Evolutionary conservation across 441 rosid genomes (phyloP), one percentile per base, ranked within the genome.

Genomic region (Sinapis alba): DNA sequence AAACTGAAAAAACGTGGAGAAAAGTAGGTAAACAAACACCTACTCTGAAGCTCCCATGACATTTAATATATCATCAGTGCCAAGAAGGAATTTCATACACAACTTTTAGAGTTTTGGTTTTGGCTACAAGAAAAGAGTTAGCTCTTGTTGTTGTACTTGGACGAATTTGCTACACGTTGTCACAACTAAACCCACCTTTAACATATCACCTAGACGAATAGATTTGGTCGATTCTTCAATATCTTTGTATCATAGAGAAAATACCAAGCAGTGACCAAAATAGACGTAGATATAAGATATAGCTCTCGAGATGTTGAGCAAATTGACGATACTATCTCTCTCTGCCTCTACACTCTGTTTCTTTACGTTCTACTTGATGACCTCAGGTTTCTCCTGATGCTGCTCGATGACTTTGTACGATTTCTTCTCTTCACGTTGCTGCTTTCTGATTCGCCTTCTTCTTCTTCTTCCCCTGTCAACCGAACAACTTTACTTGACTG

Each of bases 281-380:
- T n/a, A 62, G 3, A 69, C 34, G 0, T 62, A 76, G 59, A 69
- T 38, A 51, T 47, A 50, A 62, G 54, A 23, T 45, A 23, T 45
- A 45, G 71, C 75, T 64, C 79, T 69, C 71, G 66, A 76, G 75
- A 62, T 76, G 66, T 27, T 63, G 71, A 69, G 75, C 70, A 63
- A 54, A 13, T 69, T 57, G 56, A 76, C 54, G 24, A 70, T 21
- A 38, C 34, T n/a, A n/a, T n/a, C 26, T 9, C 50, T 47, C 50
- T 75, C 50, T 57, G 16, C 23, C 28, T 32, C 61, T 63, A 30
- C 19, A 23, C 43, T 9, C 24, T 12, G 36, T 64, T 59, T 58
- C 26, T 57, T 65, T 61, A 60, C 56, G 32, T 50, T 34, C 64
- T 72, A 6, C 61, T 24, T 60, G 32, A 6, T 61, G 81, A 72